A percentile compares a stretch with the other conserved stretches of the same genome.
Evolutionary conservation across 1,139 yeast species (phyloP).

Genomic region (Kluyveromyces marxianus): DNA sequence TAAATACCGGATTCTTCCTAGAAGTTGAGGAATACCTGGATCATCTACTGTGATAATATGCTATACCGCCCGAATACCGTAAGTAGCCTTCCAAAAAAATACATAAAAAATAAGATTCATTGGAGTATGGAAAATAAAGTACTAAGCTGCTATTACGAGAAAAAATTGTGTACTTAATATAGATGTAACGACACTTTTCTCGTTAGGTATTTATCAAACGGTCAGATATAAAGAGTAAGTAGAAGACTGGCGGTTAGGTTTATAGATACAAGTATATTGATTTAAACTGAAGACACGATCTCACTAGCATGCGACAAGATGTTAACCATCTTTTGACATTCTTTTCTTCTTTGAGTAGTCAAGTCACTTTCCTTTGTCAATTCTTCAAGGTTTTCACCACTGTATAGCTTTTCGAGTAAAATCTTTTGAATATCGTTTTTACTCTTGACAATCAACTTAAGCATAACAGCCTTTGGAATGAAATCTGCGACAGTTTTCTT

Average conservation of each 20-base stretch:
- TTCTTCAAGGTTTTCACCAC: constrained; percentile 63
- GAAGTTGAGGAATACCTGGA: too few species aligned
- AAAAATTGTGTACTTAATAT: too few species aligned
- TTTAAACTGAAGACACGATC: constrained; percentile 76
- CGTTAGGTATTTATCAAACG: too few species aligned
- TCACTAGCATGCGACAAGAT: constrained; percentile 83
- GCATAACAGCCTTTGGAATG: constrained; percentile 92
- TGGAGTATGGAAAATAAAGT: too few species aligned
- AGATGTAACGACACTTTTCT: too few species aligned
- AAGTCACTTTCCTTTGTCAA: constrained; percentile 87
- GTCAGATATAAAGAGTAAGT: too few species aligned
- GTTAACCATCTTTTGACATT: constrained; percentile 90
- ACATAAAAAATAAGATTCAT: too few species aligned
- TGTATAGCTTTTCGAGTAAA: constrained; percentile 78
- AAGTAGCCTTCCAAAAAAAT: too few species aligned
- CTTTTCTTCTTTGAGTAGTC: constrained; percentile 91
- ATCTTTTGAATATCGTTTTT: constrained; percentile 87
- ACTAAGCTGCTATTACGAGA: too few species aligned
- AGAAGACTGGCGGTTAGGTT: neutral
- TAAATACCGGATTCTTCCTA: too few species aligned
- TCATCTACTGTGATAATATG: too few species aligned
- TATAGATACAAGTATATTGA: neutral
- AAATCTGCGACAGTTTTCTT: constrained; percentile 89
- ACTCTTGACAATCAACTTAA: constrained; percentile 77
- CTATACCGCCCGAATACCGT: too few species aligned